Percentiles rank a stretch among this genome's conserved stretches.
phyloP scores from a whole-genome alignment of 2,329 filamentous ascomycete species.

The Pseudocercospora vitis region DNA sequence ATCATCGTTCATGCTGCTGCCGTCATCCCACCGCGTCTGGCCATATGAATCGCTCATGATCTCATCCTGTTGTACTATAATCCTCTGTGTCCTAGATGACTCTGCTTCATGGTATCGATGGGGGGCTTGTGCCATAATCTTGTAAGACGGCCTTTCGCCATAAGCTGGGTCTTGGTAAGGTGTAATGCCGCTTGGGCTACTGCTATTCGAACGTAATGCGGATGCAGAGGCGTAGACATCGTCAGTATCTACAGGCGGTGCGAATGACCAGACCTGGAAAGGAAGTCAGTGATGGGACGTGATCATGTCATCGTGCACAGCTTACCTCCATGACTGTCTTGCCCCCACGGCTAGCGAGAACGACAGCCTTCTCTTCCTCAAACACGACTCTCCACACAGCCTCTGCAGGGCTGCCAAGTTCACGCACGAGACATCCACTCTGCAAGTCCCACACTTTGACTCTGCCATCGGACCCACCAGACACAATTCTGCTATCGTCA shows the following conservation, averaged over 20 bases:
- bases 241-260: slow-evolving; percentile 67
- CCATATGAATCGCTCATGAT: slow-evolving; percentile 9
- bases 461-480: slow-evolving; percentile 92
- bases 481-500: slow-evolving; percentile 91
- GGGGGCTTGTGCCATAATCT: not conserved
- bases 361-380: slow-evolving; percentile 96
- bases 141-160: slow-evolving; percentile 31
- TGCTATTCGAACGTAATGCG: slow-evolving; percentile 19
- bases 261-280: slow-evolving; percentile 85
- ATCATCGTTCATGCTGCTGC: not conserved
- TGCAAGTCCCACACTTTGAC: slow-evolving; percentile 98
- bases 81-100: slow-evolving; percentile 5
- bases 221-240: slow-evolving; percentile 18
- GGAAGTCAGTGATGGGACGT: too few species aligned
- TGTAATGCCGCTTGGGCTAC: slow-evolving; percentile 22
- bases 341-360: slow-evolving; percentile 80
- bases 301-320: too few species aligned
- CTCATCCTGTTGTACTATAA: slow-evolving; percentile 10
- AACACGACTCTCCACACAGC: slow-evolving; percentile 98
- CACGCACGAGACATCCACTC: slow-evolving; percentile 83
- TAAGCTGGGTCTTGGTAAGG: slow-evolving; percentile 35
- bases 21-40: not conserved
- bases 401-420: slow-evolving; percentile 87
- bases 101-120: not conserved
- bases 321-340: slow-evolving; percentile 94